Conservation (phyloP, 495 filamentous ascomycete genomes). For the Copromyces sp. region DNA sequence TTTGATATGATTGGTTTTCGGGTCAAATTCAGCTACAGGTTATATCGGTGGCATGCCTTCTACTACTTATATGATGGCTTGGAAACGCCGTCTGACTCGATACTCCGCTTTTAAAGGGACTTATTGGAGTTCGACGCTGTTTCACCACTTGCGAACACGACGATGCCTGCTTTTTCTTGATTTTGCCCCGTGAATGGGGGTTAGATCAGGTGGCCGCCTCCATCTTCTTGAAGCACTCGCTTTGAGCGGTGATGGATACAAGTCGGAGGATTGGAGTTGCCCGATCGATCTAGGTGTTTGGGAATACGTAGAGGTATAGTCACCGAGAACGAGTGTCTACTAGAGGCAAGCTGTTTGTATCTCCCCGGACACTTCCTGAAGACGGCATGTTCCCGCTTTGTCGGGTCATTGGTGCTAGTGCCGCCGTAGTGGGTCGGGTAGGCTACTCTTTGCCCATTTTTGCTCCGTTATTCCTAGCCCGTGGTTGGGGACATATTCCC, state of each 20-base stretch:
- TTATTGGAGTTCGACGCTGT: neutral
- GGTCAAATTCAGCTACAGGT: neutral
- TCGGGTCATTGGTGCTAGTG: neutral
- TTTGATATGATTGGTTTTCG: neutral
- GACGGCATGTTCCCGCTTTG: neutral
- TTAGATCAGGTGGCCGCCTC: neutral
- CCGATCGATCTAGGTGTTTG: neutral
- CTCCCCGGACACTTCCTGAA: neutral
- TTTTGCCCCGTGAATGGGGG: neutral
- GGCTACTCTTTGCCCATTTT: neutral
- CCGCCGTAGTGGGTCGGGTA: neutral
- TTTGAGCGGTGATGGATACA: neutral
- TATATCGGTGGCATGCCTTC: neutral
- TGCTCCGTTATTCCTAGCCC: neutral
- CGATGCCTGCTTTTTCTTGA: neutral
- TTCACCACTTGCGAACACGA: neutral
- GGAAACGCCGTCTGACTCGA: neutral
- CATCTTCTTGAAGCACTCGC: neutral
- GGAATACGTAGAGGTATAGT: too few species aligned
- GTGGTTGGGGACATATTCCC: neutral
- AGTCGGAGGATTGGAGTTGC: neutral
- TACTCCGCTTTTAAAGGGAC: neutral
- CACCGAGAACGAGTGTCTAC: neutral
- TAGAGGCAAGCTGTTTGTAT: neutral
- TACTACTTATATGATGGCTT: neutral